Evolutionary conservation across 2,329 filamentous ascomycete species (phyloP), one percentile per base, ranked within the genome.

Genomic region (Fusarium sp.): DNA sequence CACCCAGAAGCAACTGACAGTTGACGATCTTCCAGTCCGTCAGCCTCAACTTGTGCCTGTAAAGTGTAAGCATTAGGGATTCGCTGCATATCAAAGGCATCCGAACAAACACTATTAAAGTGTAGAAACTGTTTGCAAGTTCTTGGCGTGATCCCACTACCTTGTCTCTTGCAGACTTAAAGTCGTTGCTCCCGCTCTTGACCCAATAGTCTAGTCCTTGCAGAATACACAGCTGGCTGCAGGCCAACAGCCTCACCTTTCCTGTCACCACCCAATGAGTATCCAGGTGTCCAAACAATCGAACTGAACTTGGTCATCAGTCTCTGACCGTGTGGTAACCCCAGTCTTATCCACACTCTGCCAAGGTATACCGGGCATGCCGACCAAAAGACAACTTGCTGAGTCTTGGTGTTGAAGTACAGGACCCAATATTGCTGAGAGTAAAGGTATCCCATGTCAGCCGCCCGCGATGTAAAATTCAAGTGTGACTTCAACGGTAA

Each of bases 31-130:
- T 63, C 23, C 38, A 38, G 21, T 38, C 38, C 46, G 53, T 65
- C 62, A 66, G 61, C 61, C 62, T 65, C 53, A 66, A 47, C n/a
- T 60, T 46, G 26, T 26, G n/a, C 21, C n/a, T 39, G 26, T 16
- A 33, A 54, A 39, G 26, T 31, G n/a, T 35, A 54, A 39, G 26
- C 28, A 35, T 35, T 31, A 55, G 21, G 41, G 63, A 61, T 20
- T 43, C 62, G 46, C 62, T 21, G 15, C 43, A 66, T 43, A 39
- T 33, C 38, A 65, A 42, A 29, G 41, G 31, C 39, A 38, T 37
- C 52, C 46, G 35, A 41, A 23, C 61, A 60, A 60, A 41, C 46
- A 43, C 21, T 16, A 13, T 23, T 21, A 15, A 20, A 46, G 23
- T 47, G 44, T 18, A 38, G 18, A 65, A 43, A 29, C 9, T 42